Base-by-base conservation (phyloP, 768 basidiomycete species). In the Podaxis sp. region DNA sequence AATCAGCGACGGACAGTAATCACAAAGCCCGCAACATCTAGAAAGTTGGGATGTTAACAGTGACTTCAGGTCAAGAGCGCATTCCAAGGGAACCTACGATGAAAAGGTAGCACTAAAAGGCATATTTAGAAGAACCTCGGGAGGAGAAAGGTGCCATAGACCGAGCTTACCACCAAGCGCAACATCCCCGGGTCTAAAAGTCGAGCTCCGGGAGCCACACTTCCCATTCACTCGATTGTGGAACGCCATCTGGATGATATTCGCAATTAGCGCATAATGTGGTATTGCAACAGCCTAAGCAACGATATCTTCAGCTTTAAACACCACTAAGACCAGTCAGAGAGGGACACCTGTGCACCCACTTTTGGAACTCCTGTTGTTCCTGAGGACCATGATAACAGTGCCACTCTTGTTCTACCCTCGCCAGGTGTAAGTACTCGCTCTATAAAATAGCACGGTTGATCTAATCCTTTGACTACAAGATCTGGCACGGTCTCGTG, bases 311-410 rank as follows among this genome's bases (percentile, higher is more conserved):
- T 44, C 18, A 46, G 55, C 38, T 28, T 25, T 38, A 44, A 32
- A 23, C 37, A 32, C 2, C 48, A 55, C 50, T 7, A 48, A 50
- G 44, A 13, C 9, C 28, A 35, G 5, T 36, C 57, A 36, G 50
- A 55, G 53, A 37, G 42, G 60, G 14, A 25, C 10, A 35, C 27
- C 42, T 36, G 59, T 27, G 42, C 25, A 63, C 28, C 61, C 55
- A 82, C 84, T 79, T 88, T 87, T 3, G 86, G 87, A 57, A 74
- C 78, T 11, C 87, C 87, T 1, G 88, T 89, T 1, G 87, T 89
- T 23, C 87, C 87, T 21, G 85, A 87, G 1, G 86, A 87, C 74
- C 88, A 87, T 61, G 77, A 81, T 46, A 89, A 70, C 56, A 88
- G 75, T 5, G 87, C 87, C 18, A 86, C 68, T 67, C 82, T 88